A percentile compares a stretch with the other conserved stretches of the same genome.
Conservation (phyloP, 2,329 filamentous ascomycete species). For the Colletotrichum sp. region DNA sequence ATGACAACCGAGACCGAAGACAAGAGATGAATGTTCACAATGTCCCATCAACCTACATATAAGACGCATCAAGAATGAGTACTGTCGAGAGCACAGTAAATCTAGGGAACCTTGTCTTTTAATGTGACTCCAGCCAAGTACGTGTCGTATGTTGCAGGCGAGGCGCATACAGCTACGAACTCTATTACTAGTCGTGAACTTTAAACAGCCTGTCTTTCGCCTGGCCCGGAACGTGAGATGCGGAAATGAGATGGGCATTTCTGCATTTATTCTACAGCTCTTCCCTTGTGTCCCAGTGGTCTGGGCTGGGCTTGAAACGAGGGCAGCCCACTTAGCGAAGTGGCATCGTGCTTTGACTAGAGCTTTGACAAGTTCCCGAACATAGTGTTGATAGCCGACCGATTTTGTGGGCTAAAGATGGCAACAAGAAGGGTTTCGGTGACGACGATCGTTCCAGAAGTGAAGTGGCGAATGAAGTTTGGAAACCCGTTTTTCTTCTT, state of each 20-base stretch:
- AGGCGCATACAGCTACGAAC: not conserved
- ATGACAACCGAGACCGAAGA: not conserved
- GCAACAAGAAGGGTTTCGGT: not conserved
- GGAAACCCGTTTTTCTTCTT: not conserved
- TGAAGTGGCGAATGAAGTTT: not conserved
- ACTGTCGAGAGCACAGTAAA: not conserved
- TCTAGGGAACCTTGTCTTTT: not conserved
- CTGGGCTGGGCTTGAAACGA: not conserved
- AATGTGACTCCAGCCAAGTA: not conserved
- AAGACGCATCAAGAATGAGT: not conserved
- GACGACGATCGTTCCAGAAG: not conserved
- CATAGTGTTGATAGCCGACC: not conserved
- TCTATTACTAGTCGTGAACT: not conserved
- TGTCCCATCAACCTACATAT: not conserved
- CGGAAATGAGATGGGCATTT: not conserved
- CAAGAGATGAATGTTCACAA: not conserved
- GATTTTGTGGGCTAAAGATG: not conserved
- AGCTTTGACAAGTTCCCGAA: not conserved
- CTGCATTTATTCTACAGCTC: not conserved
- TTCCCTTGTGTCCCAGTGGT: not conserved
- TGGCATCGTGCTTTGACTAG: not conserved
- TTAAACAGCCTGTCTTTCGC: not conserved
- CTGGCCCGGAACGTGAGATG: not conserved
- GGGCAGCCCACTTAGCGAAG: not conserved
- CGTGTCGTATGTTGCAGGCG: not conserved